phyloP scores from a whole-genome alignment of 257 asterid species.

The Fraxinus americana region DNA sequence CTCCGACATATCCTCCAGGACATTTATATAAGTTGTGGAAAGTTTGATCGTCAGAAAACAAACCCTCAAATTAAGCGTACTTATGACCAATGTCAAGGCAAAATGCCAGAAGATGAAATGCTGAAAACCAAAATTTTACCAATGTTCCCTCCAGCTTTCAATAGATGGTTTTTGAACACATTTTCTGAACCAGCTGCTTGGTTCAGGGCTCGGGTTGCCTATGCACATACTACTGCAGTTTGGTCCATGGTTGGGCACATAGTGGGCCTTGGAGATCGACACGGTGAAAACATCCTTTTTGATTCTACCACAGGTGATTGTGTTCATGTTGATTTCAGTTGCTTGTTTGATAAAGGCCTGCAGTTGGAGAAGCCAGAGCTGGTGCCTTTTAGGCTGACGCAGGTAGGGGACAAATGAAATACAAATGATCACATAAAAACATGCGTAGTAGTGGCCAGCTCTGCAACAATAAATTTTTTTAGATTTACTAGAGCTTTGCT shows the following conservation, averaged over 20 bases:
- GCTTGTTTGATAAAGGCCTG: conserved; percentile 97
- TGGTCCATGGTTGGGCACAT: conserved; percentile 99
- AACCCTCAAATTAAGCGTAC: conserved; percentile 90
- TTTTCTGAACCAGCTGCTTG: conserved; percentile 98
- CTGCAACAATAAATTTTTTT: background rate
- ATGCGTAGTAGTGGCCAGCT: background rate
- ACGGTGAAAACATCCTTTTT: conserved; percentile 95
- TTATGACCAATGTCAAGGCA: conserved; percentile 86
- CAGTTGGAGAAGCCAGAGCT: conserved; percentile 93
- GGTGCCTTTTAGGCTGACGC: conserved; percentile 97
- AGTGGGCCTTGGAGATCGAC: conserved; percentile 99
- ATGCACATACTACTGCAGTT: conserved; percentile 95
- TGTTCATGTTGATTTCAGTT: conserved; percentile 97
- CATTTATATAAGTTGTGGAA: conserved; percentile 82
- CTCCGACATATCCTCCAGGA: conserved; percentile 94
- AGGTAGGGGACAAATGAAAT: conserved; percentile 51
- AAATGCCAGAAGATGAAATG: conserved; percentile 81
- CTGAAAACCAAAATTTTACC: conserved; percentile 83
- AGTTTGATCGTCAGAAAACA: conserved; percentile 91
- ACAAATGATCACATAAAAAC: background rate
- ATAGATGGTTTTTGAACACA: conserved; percentile 90
- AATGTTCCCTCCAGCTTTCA: conserved; percentile 96
- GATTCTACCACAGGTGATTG: conserved; percentile 98
- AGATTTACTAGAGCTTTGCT: background rate
- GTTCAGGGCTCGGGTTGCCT: conserved; percentile 95